Evolutionary conservation across 106 monocot species (phyloP).

Genomic region (Dendrobium nobile): DNA sequence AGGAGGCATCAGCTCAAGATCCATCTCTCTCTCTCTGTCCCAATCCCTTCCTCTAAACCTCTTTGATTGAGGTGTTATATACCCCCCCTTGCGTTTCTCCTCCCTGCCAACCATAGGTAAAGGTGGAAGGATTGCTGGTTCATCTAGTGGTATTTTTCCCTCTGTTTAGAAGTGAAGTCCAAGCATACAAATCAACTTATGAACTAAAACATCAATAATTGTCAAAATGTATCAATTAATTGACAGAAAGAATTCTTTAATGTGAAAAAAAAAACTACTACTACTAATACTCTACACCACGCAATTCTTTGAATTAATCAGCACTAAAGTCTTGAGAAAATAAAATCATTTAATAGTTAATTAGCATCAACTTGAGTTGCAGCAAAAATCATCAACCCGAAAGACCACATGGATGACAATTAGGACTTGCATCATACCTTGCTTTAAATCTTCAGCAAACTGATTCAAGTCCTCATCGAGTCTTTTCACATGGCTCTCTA

Average conservation of each 20-base stretch:
- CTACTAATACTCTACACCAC: too few relatives aligned
- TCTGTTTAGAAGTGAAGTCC: slow-evolving; percentile 17
- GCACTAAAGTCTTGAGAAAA: not conserved
- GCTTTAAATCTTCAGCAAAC: slow-evolving; percentile 97
- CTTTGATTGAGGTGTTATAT: slow-evolving; percentile 76
- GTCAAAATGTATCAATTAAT: not conserved
- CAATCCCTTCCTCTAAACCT: slow-evolving; percentile 81
- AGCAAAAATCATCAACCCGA: not conserved
- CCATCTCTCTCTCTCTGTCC: slow-evolving; percentile 80
- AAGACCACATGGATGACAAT: not conserved
- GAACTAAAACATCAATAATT: not conserved
- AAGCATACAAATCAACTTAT: not conserved
- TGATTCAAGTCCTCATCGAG: slow-evolving; percentile 91
- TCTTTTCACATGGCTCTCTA: slow-evolving; percentile 92
- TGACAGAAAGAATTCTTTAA: not conserved
- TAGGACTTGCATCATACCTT: slow-evolving; percentile 40
- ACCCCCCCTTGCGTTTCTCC: slow-evolving; percentile 61
- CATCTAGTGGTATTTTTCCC: slow-evolving; percentile 89
- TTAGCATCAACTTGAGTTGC: not conserved
- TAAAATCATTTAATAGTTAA: not conserved
- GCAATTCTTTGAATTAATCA: not conserved
- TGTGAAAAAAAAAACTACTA: too few relatives aligned
- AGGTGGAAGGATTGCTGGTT: slow-evolving; percentile 82
- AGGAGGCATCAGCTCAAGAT: slow-evolving; percentile 92
- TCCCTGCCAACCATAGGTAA: slow-evolving; percentile 56